A percentile compares a stretch with the other conserved stretches of the same genome.
These are phyloP conservation scores for Erythrobasidium yunnanense DNA, from an alignment of 768 basidiomycete species.

Conservation along the genomic window DNA sequence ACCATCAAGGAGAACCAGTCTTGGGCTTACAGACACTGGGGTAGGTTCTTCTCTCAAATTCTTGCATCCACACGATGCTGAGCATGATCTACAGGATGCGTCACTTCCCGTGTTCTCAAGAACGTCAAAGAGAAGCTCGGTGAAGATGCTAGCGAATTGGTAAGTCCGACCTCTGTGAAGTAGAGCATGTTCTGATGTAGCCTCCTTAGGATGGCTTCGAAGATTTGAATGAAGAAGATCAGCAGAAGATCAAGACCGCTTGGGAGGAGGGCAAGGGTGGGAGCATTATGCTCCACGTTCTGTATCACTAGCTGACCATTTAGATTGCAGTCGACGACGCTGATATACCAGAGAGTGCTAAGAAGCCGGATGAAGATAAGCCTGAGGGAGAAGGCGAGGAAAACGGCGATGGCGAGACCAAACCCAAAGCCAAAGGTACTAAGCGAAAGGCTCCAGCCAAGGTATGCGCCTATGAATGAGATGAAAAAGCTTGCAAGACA, in stretches of 20 bases:
- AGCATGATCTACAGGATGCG: background rate
- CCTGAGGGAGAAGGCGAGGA: background rate
- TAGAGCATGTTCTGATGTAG: background rate
- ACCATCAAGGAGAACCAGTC: slow-evolving; percentile 52
- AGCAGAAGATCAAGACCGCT: slow-evolving; percentile 60
- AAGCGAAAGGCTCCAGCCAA: background rate
- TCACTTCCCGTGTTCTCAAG: background rate
- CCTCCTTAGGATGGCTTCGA: slow-evolving; percentile 67
- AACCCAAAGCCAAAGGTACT: background rate
- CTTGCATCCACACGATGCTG: background rate
- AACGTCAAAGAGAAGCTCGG: slow-evolving; percentile 1
- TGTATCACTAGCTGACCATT: background rate
- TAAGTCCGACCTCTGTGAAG: background rate
- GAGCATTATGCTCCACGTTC: slow-evolving; percentile 8
- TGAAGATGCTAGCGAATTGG: background rate
- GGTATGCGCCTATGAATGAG: background rate
- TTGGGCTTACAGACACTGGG: slow-evolving; percentile 8
- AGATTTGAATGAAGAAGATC: slow-evolving; percentile 56
- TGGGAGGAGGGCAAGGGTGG: slow-evolving; percentile 57
- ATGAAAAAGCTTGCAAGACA: background rate
- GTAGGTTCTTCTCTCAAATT: background rate
- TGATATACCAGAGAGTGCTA: slow-evolving; percentile 14
- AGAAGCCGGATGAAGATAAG: background rate
- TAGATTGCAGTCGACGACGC: background rate
- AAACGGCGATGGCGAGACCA: background rate